phyloP scores from a whole-genome alignment of 768 basidiomycete species.

The Austroboletus eburneus region DNA sequence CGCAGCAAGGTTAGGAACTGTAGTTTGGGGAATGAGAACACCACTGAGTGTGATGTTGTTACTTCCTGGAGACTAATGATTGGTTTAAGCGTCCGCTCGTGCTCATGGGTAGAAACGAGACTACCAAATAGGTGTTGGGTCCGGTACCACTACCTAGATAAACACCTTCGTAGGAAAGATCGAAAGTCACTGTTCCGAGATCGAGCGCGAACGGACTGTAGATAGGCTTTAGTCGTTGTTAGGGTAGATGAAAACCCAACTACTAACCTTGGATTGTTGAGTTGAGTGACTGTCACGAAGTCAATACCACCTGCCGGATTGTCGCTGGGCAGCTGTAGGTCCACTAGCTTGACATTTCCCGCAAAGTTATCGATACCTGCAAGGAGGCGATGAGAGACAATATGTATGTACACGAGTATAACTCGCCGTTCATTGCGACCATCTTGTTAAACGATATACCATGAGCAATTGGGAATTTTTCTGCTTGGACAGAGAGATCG shows the following conservation, averaged over 20 bases:
- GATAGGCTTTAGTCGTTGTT: background rate
- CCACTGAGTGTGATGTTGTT: constrained; percentile 61
- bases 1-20: constrained; percentile 39
- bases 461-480: constrained; percentile 63
- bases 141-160: constrained; percentile 55
- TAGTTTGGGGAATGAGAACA: constrained; percentile 49
- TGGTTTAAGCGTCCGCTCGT: constrained; percentile 1
- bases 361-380: constrained; percentile 60
- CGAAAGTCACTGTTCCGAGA: constrained; percentile 64
- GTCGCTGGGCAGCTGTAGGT: constrained; percentile 64
- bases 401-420: background rate
- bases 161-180: constrained; percentile 53
- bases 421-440: constrained; percentile 50
- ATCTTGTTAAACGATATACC: constrained; percentile 62
- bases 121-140: constrained; percentile 48
- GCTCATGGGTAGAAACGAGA: background rate
- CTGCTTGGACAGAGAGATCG: constrained; percentile 58
- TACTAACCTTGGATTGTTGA: constrained; percentile 54
- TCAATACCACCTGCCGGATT: constrained; percentile 64
- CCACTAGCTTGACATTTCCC: constrained; percentile 49
- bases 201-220: constrained; percentile 62
- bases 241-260: background rate
- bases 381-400: constrained; percentile 1
- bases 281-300: constrained; percentile 51
- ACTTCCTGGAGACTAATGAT: constrained; percentile 42